phyloP scores from a whole-genome alignment of 2,329 filamentous ascomycete species.

The Colletotrichum viniferum region DNA sequence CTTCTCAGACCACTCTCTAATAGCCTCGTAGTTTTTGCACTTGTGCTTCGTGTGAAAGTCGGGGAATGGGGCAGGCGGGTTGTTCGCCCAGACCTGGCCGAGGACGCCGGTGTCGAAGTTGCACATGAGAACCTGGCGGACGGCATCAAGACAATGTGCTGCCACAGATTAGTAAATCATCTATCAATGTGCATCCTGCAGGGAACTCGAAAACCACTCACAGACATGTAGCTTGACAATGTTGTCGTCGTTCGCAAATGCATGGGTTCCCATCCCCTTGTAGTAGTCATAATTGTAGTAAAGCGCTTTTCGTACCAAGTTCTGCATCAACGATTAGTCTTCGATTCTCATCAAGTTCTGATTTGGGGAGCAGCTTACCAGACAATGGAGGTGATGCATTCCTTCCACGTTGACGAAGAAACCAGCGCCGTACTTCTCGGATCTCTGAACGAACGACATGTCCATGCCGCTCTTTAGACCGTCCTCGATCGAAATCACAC shows the following conservation, averaged over 20 bases:
- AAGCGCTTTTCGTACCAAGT: slow-evolving; percentile 61
- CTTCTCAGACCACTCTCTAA: slow-evolving; percentile 57
- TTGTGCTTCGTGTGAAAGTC: slow-evolving; percentile 67
- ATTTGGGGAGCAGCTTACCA: slow-evolving; percentile 39
- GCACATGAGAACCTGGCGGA: slow-evolving; percentile 69
- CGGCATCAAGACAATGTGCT: slow-evolving; percentile 65
- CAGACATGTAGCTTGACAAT: slow-evolving; percentile 62
- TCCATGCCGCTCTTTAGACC: slow-evolving; percentile 56
- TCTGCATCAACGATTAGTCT: slow-evolving; percentile 36
- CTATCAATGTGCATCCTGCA: not conserved
- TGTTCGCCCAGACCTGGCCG: slow-evolving; percentile 64
- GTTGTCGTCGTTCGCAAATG: slow-evolving; percentile 59
- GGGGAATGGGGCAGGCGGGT: slow-evolving; percentile 54
- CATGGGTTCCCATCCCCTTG: slow-evolving; percentile 48
- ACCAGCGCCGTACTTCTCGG: slow-evolving; percentile 59
- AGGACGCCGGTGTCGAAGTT: slow-evolving; percentile 63
- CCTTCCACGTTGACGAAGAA: slow-evolving; percentile 63
- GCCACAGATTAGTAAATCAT: not conserved
- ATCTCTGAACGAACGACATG: slow-evolving; percentile 58
- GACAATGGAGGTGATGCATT: slow-evolving; percentile 61
- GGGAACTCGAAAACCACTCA: slow-evolving; percentile 38
- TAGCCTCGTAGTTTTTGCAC: slow-evolving; percentile 61
- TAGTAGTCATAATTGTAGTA: slow-evolving; percentile 67
- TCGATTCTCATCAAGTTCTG: not conserved
- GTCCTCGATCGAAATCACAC: slow-evolving; percentile 53